Conservation (phyloP, 176 grass and related monocot genomes). For the Ensete ventricosum region DNA sequence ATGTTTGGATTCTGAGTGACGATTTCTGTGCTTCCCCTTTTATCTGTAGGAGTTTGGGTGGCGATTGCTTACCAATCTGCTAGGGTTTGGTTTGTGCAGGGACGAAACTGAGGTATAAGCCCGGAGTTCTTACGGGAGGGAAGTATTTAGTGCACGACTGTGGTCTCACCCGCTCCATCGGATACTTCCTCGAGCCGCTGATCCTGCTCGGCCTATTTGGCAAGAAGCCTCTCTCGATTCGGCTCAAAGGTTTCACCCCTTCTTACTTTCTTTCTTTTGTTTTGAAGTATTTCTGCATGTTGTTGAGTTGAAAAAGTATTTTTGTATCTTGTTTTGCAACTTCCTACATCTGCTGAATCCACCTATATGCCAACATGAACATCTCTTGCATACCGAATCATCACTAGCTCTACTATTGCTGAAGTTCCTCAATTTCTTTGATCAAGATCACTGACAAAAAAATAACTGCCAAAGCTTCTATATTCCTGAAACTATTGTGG, state of each 20-base stretch:
- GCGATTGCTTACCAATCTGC: background rate
- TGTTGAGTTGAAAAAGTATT: no score
- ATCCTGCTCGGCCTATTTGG: constrained; percentile 65
- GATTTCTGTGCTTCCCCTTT: background rate
- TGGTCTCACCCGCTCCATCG: constrained; percentile 57
- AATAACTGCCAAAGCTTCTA: no score
- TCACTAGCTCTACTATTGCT: no score
- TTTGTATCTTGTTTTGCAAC: no score
- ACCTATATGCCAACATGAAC: no score
- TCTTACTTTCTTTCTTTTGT: background rate
- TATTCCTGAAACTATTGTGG: background rate
- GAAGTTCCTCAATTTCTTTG: no score
- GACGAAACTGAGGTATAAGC: constrained; percentile 65
- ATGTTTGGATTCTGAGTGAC: background rate
- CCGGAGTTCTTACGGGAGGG: constrained; percentile 53
- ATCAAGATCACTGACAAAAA: no score
- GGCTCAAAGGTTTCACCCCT: constrained; percentile 49
- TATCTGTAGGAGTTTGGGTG: background rate
- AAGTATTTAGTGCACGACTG: constrained; percentile 64
- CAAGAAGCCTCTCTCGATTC: constrained; percentile 42
- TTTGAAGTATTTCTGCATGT: background rate
- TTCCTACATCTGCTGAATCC: no score
- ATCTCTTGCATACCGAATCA: no score
- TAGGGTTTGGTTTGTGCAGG: constrained; percentile 28
- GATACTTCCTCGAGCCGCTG: constrained; percentile 79